These are phyloP conservation scores for Entelexis sorbosivorans DNA, from an alignment of 1,139 yeast genomes.

Conservation along the genomic window DNA sequence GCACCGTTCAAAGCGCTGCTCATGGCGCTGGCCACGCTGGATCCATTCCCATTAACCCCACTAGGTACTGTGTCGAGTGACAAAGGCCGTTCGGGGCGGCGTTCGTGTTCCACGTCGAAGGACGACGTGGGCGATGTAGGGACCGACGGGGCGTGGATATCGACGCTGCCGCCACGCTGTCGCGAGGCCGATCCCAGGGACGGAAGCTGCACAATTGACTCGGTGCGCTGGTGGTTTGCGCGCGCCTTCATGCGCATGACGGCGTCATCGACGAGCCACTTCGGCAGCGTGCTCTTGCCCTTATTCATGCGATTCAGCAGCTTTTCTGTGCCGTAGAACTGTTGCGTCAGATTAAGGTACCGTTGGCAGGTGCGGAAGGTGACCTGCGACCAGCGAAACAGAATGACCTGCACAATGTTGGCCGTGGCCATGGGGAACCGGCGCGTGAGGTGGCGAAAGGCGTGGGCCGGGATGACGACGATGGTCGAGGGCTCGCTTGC, in stretches of 20 bases:
- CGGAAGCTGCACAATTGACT: conserved; percentile 26
- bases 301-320: conserved; percentile 39
- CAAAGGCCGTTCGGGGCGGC: neutral
- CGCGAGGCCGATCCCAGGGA: neutral
- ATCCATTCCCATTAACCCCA: no score
- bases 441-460: conserved; percentile 60
- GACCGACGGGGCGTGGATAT: neutral
- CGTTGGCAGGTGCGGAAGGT: conserved; percentile 83
- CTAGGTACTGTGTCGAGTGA: neutral
- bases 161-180: conserved; percentile 1
- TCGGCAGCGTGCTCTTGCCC: conserved; percentile 3
- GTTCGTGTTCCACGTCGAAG: neutral
- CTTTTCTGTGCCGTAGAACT: conserved; percentile 67
- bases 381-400: conserved; percentile 76
- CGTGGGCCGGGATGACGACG: conserved; percentile 79
- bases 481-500: conserved; percentile 66
- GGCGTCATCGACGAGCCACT: conserved; percentile 8
- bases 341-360: conserved; percentile 74
- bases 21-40: no score
- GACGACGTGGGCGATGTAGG: neutral
- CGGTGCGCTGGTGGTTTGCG: conserved; percentile 46
- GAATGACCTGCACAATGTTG: conserved; percentile 85
- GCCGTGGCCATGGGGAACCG: conserved; percentile 85
- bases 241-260: conserved; percentile 9
- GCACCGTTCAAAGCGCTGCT: no score